phyloP scores from a whole-genome alignment of 1,284 basidiomycete genomes.

The Gastroboletus turbinatus region DNA sequence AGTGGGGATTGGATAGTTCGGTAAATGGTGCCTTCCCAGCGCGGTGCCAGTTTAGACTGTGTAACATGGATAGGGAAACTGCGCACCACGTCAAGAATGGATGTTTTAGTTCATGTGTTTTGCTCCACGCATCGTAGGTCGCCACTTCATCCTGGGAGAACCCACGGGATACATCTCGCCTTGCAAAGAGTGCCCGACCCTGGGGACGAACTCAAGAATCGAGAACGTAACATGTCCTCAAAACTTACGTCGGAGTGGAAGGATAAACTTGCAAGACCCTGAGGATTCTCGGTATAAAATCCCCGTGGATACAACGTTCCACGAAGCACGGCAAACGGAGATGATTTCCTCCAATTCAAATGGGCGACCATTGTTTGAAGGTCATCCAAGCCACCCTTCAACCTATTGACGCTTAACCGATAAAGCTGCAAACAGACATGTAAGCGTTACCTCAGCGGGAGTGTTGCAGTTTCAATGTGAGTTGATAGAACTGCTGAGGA shows the following conservation, averaged over 20 bases:
- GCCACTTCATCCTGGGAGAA: slow-evolving; percentile 40
- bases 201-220: slow-evolving; percentile 5
- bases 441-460: slow-evolving; percentile 58
- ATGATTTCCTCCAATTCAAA: slow-evolving; percentile 54
- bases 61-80: background rate
- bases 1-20: slow-evolving; percentile 49
- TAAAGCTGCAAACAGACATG: background rate
- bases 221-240: background rate
- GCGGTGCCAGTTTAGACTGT: background rate
- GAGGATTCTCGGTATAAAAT: slow-evolving; percentile 28
- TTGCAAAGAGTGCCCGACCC: slow-evolving; percentile 36
- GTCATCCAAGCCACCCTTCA: slow-evolving; percentile 41
- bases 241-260: slow-evolving; percentile 25
- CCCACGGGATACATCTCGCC: slow-evolving; percentile 57
- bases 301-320: slow-evolving; percentile 50
- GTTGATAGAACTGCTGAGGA: slow-evolving; percentile 65
- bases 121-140: slow-evolving; percentile 41
- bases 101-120: slow-evolving; percentile 28
- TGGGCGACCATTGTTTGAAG: slow-evolving; percentile 48
- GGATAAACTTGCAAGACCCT: slow-evolving; percentile 47
- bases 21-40: slow-evolving; percentile 39
- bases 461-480: slow-evolving; percentile 64
- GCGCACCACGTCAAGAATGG: slow-evolving; percentile 40
- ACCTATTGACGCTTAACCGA: slow-evolving; percentile 28
- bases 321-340: slow-evolving; percentile 56